Evolutionary conservation across 2,329 filamentous ascomycete genomes (phyloP).

Genomic region (Xylariaceae sp.): DNA sequence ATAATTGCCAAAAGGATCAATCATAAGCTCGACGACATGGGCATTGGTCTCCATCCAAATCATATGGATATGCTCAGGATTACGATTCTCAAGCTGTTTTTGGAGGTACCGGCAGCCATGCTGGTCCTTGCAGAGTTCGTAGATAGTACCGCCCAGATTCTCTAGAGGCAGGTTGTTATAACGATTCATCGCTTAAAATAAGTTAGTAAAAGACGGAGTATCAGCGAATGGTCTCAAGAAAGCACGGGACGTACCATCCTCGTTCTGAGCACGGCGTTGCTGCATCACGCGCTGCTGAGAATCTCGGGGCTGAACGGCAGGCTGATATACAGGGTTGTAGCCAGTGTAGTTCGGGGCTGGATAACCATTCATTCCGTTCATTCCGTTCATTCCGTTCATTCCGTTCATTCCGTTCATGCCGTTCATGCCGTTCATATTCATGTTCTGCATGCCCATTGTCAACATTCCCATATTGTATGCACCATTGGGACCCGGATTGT

Average conservation of each 20-base stretch:
- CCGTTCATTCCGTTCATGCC: too few species aligned
- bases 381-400: too few species aligned
- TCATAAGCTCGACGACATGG: conserved; percentile 97
- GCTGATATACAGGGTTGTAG: conserved; percentile 48
- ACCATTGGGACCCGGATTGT: conserved; percentile 28
- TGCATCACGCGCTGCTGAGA: conserved; percentile 72
- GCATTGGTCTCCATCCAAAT: conserved; percentile 92
- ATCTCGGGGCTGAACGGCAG: conserved; percentile 54
- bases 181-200: conserved; percentile 58
- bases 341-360: conserved; percentile 52
- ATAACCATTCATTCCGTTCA: too few species aligned
- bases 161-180: conserved; percentile 82
- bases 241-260: conserved; percentile 50
- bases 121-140: conserved; percentile 92
- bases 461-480: conserved; percentile 51
- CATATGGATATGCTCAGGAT: conserved; percentile 76
- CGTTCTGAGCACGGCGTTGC: conserved; percentile 68
- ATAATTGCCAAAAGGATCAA: conserved; percentile 98
- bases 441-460: conserved; percentile 58
- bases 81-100: conserved; percentile 91
- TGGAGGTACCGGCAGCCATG: conserved; percentile 95
- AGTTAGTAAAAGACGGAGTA: conserved; percentile 40
- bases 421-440: too few species aligned
- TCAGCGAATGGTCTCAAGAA: too few species aligned
- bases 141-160: conserved; percentile 75